Evolutionary conservation across 2,329 filamentous ascomycete species (phyloP).

Genomic region (Orbilia oligospora): DNA sequence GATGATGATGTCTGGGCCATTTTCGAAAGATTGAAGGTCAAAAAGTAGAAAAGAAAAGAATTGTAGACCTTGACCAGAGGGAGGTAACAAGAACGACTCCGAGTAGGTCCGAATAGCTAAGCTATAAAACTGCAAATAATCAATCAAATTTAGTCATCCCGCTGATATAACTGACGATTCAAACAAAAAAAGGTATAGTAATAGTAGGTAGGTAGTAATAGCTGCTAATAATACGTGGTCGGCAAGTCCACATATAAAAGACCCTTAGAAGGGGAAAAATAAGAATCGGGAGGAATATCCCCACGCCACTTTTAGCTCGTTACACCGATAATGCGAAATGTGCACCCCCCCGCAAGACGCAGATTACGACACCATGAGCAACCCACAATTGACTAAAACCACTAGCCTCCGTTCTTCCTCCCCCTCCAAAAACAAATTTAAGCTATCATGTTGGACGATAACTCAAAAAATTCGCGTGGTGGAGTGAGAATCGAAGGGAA

Average conservation of each 20-base stretch:
- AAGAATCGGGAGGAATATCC: conserved; percentile 20
- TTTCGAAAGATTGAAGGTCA: neutral
- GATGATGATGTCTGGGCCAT: conserved; percentile 60
- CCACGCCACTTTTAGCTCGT: conserved; percentile 39
- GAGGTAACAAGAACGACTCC: conserved; percentile 3
- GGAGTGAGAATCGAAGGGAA: conserved; percentile 22
- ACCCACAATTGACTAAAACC: conserved; percentile 17
- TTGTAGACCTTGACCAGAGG: conserved; percentile 17
- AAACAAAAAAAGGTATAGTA: conserved; percentile 10
- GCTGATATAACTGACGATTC: conserved; percentile 13
- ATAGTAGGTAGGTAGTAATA: neutral
- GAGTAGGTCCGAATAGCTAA: conserved; percentile 21
- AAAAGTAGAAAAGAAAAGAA: neutral
- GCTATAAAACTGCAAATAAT: conserved; percentile 30
- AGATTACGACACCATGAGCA: conserved; percentile 49
- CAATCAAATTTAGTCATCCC: conserved; percentile 39
- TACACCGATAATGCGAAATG: conserved; percentile 49
- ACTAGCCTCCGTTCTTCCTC: conserved; percentile 9
- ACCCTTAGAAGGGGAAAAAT: neutral
- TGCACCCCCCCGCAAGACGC: conserved; percentile 50
- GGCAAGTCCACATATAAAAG: conserved; percentile 15
- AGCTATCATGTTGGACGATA: conserved; percentile 55
- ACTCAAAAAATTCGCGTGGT: conserved; percentile 24
- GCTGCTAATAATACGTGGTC: conserved; percentile 10
- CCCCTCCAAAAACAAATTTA: conserved; percentile 26